phyloP scores from a whole-genome alignment of 83 land plant genomes.

The Isoetes engelmannii region DNA sequence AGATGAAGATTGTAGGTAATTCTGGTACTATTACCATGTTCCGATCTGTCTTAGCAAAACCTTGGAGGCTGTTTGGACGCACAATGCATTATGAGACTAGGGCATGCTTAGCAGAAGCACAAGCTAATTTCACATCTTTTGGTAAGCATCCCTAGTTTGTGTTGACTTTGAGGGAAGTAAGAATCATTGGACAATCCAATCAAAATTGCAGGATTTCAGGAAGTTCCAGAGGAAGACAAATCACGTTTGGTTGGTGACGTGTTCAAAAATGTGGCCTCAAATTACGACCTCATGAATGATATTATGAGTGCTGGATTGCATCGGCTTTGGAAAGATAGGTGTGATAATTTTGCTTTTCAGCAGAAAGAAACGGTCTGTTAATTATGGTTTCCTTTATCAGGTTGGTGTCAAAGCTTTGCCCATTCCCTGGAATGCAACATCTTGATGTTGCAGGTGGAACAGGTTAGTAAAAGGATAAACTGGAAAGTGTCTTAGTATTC shows the following conservation, averaged over 20 bases:
- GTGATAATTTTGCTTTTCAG: not conserved
- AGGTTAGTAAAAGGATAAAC: conserved; percentile 32
- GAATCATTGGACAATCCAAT: no score
- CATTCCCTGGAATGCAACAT: conserved; percentile 98
- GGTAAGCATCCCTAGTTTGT: no score
- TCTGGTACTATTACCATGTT: no score
- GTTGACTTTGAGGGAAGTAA: no score
- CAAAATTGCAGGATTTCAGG: not conserved
- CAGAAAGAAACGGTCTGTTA: no score
- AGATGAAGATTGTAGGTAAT: no score
- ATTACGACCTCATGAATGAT: conserved; percentile 96
- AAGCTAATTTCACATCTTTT: no score
- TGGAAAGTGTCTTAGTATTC: not conserved
- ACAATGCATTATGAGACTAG: no score
- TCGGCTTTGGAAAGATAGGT: conserved; percentile 98
- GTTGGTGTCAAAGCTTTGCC: conserved; percentile 68
- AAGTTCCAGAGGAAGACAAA: conserved; percentile 84
- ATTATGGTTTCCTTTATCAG: conserved; percentile 18
- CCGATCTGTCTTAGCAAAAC: no score
- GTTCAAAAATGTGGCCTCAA: conserved; percentile 83
- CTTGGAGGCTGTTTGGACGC: no score
- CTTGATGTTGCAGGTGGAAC: conserved; percentile 99
- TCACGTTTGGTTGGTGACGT: conserved; percentile 80
- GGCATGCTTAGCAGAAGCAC: no score
- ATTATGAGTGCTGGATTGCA: conserved; percentile 93